Conservation (phyloP, 2,329 filamentous ascomycete species). For the Pseudopyrenochaeta lycopersici region DNA sequence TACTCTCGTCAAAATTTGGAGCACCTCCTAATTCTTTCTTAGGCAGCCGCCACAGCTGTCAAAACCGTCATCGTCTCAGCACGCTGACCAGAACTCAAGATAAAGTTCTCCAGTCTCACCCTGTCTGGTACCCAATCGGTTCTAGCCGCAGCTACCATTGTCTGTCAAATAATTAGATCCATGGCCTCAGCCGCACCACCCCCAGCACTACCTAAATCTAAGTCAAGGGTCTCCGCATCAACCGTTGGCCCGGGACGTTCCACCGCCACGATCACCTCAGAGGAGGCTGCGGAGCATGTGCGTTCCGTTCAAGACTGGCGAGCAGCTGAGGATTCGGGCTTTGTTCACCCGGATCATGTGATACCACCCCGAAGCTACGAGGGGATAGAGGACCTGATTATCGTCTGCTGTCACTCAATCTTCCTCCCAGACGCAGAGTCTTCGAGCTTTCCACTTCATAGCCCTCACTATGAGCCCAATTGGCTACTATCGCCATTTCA, state of each 20-base stretch:
- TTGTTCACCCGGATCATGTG: constrained; percentile 39
- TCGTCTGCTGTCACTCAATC: constrained; percentile 87
- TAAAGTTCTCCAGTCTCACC: constrained; percentile 11
- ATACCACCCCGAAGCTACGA: constrained; percentile 36
- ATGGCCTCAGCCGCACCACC: constrained; percentile 44
- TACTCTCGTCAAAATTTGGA: neutral
- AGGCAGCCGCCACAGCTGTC: neutral
- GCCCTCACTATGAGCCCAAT: constrained; percentile 47
- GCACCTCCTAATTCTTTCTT: neutral
- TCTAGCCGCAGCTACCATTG: constrained; percentile 13
- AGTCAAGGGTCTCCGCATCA: constrained; percentile 21
- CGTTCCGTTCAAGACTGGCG: constrained; percentile 5
- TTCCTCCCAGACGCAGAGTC: constrained; percentile 58
- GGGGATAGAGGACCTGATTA: constrained; percentile 65
- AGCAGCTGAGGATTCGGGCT: constrained; percentile 25
- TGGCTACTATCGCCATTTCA: constrained; percentile 82
- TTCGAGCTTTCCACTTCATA: constrained; percentile 36
- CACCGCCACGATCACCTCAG: constrained; percentile 13
- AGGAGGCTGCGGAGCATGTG: constrained; percentile 7
- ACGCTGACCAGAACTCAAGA: neutral
- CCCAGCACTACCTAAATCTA: constrained; percentile 43
- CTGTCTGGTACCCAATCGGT: constrained; percentile 5
- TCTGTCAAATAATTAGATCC: neutral
- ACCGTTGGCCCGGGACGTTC: neutral
- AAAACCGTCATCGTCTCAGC: neutral